These are phyloP conservation scores for Candida dajiaensis DNA, from an alignment of 805 yeast genomes.

Conservation along the genomic window DNA sequence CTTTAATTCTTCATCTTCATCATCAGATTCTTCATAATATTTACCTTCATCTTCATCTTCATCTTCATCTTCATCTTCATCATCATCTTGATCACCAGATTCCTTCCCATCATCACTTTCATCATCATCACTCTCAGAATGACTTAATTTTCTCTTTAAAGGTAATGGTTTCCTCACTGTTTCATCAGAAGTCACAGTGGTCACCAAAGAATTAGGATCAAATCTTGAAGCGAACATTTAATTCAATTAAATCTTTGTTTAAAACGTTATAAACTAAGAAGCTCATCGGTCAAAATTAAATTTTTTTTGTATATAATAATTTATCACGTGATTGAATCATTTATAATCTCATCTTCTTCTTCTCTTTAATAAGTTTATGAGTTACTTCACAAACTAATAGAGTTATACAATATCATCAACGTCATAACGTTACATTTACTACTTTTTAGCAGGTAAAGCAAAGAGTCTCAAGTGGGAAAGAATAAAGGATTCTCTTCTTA, in stretches of 20 bases:
- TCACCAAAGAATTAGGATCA: constrained; percentile 51
- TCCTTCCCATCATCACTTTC: constrained; percentile 17
- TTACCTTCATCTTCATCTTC: neutral
- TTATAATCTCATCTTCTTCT: neutral
- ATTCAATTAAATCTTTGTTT: too few relatives aligned
- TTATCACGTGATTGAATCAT: too few relatives aligned
- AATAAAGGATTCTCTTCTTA: too few relatives aligned
- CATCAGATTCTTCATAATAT: too few relatives aligned
- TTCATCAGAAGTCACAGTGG: constrained; percentile 8
- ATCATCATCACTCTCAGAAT: constrained; percentile 3
- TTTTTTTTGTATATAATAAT: too few relatives aligned
- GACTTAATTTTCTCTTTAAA: constrained; percentile 19
- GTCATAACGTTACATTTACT: neutral
- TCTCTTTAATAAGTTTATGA: too few relatives aligned
- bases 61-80: constrained; percentile 14
- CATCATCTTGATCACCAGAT: constrained; percentile 16
- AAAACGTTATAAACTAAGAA: neutral
- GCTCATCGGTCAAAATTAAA: constrained; percentile 1
- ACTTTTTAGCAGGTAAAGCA: neutral
- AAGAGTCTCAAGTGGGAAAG: neutral
- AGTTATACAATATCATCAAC: neutral
- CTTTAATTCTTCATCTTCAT: constrained; percentile 7
- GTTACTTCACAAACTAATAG: too few relatives aligned
- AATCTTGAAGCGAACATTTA: constrained; percentile 59
- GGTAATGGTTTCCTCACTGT: constrained; percentile 1